Base-by-base conservation (phyloP, 805 yeast genomes). In the Schizosaccharomyces lindneri region DNA sequence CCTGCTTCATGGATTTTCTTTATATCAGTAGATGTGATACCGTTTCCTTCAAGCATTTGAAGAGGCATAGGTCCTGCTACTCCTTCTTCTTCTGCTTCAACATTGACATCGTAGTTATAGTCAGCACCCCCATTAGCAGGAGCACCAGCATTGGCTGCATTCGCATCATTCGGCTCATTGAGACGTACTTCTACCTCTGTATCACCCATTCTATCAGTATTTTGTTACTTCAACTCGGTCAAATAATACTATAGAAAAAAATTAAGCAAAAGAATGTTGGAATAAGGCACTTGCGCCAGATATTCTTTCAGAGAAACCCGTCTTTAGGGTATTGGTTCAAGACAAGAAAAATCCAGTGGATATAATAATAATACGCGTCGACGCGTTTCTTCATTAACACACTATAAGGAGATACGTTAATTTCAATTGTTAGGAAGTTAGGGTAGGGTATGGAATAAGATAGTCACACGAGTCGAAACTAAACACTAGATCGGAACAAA, bases 1-100 rank as follows among this genome's bases (percentile, higher is more conserved):
- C 97, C 97, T 31, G 83, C 84, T 59, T 85, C 90, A 64, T 81
- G 78, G 61, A 93, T 77, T 70, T 87, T 90, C 64, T 79, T 81
- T 65, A 90, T 76, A 70, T 93, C 98, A 41, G 81, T 76, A 3
- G 81, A 69, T 5, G 89, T 78, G 64, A 93, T 88, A 13, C 98
- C 98, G 68, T 87, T 87, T 21, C 95, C 94, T 59, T 65, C 66
- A 9, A 65, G 63, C 62, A 51, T 61, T 21, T 62, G 46, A 29
- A 65, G 59, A n/a, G 67, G 67, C 36, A 65, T 65, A 6, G 67
- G 67, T 13, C 67, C 67, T 17, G 62, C 61, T 2, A 21, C 61
- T 6, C 36, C 61, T 15, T 65, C 67, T 27, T 65, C 67, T 48
- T 60, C 62, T 2, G 21, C 36, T 27, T 51, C 36, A 24, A 51